These are phyloP conservation scores for Clathrospora elynae DNA, from an alignment of 2,329 filamentous ascomycete genomes.

Conservation along the genomic window DNA sequence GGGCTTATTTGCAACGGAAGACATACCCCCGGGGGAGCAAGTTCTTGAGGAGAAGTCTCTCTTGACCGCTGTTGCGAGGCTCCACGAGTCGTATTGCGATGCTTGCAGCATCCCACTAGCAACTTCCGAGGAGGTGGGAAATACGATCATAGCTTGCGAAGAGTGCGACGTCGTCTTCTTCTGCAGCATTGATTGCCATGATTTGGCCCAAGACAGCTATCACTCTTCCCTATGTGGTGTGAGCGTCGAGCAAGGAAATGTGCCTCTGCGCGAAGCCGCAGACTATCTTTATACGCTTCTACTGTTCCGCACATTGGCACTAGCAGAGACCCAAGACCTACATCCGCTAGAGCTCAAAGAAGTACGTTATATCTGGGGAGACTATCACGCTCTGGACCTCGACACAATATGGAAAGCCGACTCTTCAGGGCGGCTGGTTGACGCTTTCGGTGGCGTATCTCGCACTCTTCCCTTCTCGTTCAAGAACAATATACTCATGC, in stretches of 20 bases:
- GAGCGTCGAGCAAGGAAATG: conserved; percentile 60
- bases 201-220: conserved; percentile 61
- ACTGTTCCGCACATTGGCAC: conserved; percentile 62
- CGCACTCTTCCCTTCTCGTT: conserved; percentile 79
- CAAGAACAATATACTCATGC: conserved; percentile 72
- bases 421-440: conserved; percentile 13
- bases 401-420: conserved; percentile 26
- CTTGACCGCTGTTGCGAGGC: conserved; percentile 84
- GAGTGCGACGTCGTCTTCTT: conserved; percentile 65
- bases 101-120: conserved; percentile 80
- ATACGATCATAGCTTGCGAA: conserved; percentile 53
- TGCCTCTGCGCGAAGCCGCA: conserved; percentile 61
- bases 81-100: conserved; percentile 87
- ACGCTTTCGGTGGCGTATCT: conserved; percentile 40
- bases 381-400: conserved; percentile 54
- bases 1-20: conserved; percentile 84
- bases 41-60: conserved; percentile 84
- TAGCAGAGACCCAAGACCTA: conserved; percentile 63
- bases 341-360: conserved; percentile 66
- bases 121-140: conserved; percentile 16
- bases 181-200: conserved; percentile 62
- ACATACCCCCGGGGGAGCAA: conserved; percentile 75
- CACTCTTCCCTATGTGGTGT: conserved; percentile 64
- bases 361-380: conserved; percentile 69
- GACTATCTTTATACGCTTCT: conserved; percentile 66